Percentiles rank a stretch among this genome's conserved stretches.
Evolutionary conservation across 2,329 filamentous ascomycete genomes (phyloP).

Genomic region (Lachnellula willkommii): DNA sequence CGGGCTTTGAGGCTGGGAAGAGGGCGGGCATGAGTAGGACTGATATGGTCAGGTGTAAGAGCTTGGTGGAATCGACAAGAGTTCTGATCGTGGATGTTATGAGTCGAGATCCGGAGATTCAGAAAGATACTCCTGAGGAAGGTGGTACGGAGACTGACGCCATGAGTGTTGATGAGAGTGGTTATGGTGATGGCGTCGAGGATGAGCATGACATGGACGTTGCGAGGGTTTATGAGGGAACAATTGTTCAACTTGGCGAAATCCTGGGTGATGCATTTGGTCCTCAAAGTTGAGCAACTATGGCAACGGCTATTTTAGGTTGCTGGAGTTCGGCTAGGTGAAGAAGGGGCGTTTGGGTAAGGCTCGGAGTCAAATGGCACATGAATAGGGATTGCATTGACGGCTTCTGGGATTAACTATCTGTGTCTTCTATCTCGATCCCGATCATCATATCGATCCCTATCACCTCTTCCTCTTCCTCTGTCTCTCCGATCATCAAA

Average conservation of each 20-base stretch:
- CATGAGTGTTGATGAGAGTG: slow-evolving; percentile 29
- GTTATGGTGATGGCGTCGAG: slow-evolving; percentile 36
- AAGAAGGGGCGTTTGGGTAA: background rate
- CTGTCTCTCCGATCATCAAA: background rate
- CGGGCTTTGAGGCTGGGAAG: slow-evolving; percentile 61
- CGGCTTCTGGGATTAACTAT: background rate
- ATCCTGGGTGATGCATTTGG: slow-evolving; percentile 42
- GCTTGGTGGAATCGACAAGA: slow-evolving; percentile 71
- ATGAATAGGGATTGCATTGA: background rate
- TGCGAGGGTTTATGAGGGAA: slow-evolving; percentile 72
- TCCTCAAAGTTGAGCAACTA: background rate
- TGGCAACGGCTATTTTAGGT: background rate
- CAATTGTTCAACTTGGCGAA: slow-evolving; percentile 68
- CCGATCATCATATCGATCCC: slow-evolving; percentile 21
- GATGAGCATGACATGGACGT: slow-evolving; percentile 64
- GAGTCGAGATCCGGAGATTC: slow-evolving; percentile 46
- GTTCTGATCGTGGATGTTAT: slow-evolving; percentile 65
- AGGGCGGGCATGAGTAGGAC: slow-evolving; percentile 63
- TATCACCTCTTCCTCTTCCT: slow-evolving; percentile 6
- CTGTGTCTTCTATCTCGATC: slow-evolving; percentile 14
- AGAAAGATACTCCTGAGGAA: slow-evolving; percentile 38
- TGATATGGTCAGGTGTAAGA: slow-evolving; percentile 83
- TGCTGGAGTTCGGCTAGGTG: background rate
- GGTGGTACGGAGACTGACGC: slow-evolving; percentile 30
- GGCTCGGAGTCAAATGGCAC: background rate